phyloP scores from a whole-genome alignment of 2,329 filamentous ascomycete genomes.

The Colletotrichum nymphaeae region DNA sequence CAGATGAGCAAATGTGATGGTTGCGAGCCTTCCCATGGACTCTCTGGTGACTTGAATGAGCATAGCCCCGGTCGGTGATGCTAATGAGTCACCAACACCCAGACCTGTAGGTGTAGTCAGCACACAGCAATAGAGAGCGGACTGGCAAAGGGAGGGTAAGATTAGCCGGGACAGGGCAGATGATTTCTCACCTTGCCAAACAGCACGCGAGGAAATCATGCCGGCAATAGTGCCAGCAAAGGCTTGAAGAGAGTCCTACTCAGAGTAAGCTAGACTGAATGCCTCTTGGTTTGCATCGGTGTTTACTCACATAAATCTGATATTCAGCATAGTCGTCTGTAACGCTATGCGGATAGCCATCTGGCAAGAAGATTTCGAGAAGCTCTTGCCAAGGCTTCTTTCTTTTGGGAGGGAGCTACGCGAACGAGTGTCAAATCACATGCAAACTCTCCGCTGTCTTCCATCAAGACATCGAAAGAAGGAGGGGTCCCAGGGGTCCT shows the following conservation, averaged over 20 bases:
- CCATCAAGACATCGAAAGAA: neutral
- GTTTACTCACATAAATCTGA: conserved; percentile 26
- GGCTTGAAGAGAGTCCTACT: conserved; percentile 31
- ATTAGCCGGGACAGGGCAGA: neutral
- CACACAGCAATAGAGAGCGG: neutral
- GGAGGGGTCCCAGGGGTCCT: neutral
- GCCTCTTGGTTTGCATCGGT: no score
- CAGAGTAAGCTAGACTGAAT: neutral
- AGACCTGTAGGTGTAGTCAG: conserved; percentile 14
- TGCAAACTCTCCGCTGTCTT: neutral
- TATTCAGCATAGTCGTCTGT: conserved; percentile 32
- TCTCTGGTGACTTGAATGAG: conserved; percentile 31
- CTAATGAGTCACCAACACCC: conserved; percentile 28
- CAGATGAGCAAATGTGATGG: conserved; percentile 29
- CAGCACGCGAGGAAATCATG: conserved; percentile 34
- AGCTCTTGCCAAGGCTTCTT: conserved; percentile 25
- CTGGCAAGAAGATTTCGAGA: conserved; percentile 29
- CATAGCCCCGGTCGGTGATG: conserved; percentile 30
- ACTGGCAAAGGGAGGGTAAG: no score
- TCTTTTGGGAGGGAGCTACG: conserved; percentile 17
- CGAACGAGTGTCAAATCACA: conserved; percentile 9
- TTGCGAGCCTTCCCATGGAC: conserved; percentile 29
- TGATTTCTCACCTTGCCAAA: conserved; percentile 26
- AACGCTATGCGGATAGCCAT: conserved; percentile 31
- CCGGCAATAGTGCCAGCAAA: conserved; percentile 33